Evolutionary conservation across 2,329 filamentous ascomycete genomes (phyloP), one percentile per base, ranked within the genome.

Genomic region (Rutstroemia sp.): DNA sequence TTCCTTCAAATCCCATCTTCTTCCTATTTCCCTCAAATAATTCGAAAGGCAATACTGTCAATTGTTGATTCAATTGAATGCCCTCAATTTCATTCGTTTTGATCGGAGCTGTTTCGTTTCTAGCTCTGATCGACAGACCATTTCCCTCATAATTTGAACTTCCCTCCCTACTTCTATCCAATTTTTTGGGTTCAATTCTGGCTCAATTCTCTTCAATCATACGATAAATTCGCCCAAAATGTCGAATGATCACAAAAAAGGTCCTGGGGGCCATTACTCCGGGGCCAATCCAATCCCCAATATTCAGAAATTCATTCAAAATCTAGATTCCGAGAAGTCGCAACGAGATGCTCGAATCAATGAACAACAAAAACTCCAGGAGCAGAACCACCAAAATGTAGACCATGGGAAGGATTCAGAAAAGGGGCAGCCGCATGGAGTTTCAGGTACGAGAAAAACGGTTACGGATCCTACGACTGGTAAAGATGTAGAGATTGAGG

Each of bases 381-480:
- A 12, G 61, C 68, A 57, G 57, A 68, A 48, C 7, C 27, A 30
- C 9, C 27, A 30, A 30, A 8, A 10, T 10, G 27, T n/a, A 21
- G 46, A 58, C n/a, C 57, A 65, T 23, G 69, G 63, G 57, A 72
- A 76, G 38, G 71, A 73, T 16, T 67, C 71, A 41, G 73, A 76
- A 30, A 69, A 72, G 50, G 59, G 60, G 14, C 66, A 73, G 0
- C 61, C 68, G 8, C 64, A 56, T 47, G 63, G 61, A 30, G 57
- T 72, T 16, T 72, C 72, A 48, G 73, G 73, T 16, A 73, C 75
- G 10, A 73, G 79, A 60, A 80, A 84, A 63, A 74, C 68, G 2
- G 92, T 96, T 46, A 90, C 88, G 1, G 92, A 97, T 69, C 92
- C 92, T 0, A 89, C 89, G 0, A 96, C 92, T 0, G 91, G 91